Conservation (phyloP, 768 basidiomycete genomes). For the Candolleomyces efflorescens region DNA sequence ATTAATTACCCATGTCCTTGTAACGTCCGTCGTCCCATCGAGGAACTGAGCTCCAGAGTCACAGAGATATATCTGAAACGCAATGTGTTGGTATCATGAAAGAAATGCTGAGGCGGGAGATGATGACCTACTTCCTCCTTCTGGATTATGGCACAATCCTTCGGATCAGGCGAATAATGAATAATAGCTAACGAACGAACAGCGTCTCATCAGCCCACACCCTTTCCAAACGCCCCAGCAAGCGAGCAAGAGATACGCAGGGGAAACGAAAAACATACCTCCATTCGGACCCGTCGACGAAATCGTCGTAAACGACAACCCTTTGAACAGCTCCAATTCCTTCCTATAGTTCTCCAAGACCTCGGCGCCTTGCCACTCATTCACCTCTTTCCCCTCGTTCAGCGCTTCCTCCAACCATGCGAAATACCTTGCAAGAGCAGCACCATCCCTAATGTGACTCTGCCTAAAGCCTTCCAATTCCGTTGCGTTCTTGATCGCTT, state of each 20-base stretch:
- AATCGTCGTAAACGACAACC: conserved; percentile 89
- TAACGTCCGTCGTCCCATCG: conserved; percentile 96
- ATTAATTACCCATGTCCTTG: conserved; percentile 79
- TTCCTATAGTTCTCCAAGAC: conserved; percentile 76
- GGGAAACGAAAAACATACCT: conserved; percentile 45
- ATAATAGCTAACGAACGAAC: conserved; percentile 64
- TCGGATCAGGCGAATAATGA: conserved; percentile 82
- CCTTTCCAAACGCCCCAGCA: background rate
- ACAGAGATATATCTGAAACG: conserved; percentile 42
- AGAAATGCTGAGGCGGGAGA: background rate
- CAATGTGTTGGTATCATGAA: background rate
- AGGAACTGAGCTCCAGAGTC: conserved; percentile 89
- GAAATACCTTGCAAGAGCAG: conserved; percentile 85
- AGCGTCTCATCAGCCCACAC: background rate
- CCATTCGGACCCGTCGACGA: conserved; percentile 91
- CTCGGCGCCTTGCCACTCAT: conserved; percentile 78
- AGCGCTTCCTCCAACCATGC: conserved; percentile 92
- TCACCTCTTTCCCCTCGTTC: conserved; percentile 52
- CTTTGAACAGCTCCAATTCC: conserved; percentile 79
- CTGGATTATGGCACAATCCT: conserved; percentile 68
- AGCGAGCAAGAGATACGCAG: too few species aligned
- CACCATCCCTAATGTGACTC: conserved; percentile 86
- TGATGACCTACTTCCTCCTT: conserved; percentile 57
- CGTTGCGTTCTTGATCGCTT: conserved; percentile 73
- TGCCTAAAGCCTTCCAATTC: conserved; percentile 91